These are phyloP conservation scores for Ceratocystiopsis minuta DNA, from an alignment of 2,329 filamentous ascomycete genomes.

Conservation along the genomic window DNA sequence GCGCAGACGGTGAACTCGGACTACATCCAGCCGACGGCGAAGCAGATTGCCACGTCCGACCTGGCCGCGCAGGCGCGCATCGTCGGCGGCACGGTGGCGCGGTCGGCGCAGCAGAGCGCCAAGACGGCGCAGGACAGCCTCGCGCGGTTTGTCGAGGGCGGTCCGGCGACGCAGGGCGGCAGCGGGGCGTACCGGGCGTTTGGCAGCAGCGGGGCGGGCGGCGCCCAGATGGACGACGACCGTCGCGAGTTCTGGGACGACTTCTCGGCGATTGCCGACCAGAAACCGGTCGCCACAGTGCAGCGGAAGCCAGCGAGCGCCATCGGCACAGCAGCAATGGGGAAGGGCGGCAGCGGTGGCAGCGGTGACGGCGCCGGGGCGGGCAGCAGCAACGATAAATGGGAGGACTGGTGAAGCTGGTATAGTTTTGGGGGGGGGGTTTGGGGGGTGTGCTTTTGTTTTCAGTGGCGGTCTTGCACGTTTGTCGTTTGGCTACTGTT, in stretches of 20 bases:
- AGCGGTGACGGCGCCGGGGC: slow-evolving; percentile 11
- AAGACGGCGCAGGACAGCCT: slow-evolving; percentile 63
- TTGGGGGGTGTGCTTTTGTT: not conserved
- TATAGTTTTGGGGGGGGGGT: not conserved
- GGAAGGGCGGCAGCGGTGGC: slow-evolving; percentile 26
- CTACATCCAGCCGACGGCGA: slow-evolving; percentile 83
- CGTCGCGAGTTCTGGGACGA: slow-evolving; percentile 85
- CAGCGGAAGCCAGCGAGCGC: slow-evolving; percentile 20
- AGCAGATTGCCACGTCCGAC: slow-evolving; percentile 69
- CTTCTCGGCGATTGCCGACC: slow-evolving; percentile 55
- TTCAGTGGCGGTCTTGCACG: not conserved
- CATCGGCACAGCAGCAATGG: slow-evolving; percentile 43
- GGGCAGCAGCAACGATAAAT: slow-evolving; percentile 36
- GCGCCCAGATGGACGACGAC: slow-evolving; percentile 34
- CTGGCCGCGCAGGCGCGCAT: slow-evolving; percentile 49
- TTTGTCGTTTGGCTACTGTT: not conserved
- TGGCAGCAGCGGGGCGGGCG: slow-evolving; percentile 17
- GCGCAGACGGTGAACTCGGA: slow-evolving; percentile 82
- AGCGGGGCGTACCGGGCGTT: slow-evolving; percentile 6
- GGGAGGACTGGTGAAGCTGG: slow-evolving; percentile 39
- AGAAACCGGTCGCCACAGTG: slow-evolving; percentile 22
- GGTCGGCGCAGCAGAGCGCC: slow-evolving; percentile 50
- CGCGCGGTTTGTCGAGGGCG: slow-evolving; percentile 74
- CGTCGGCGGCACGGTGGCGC: slow-evolving; percentile 46
- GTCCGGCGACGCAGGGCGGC: slow-evolving; percentile 15